Conservation (phyloP, 805 yeast species). For the Cyberlindnera mycetangii region DNA sequence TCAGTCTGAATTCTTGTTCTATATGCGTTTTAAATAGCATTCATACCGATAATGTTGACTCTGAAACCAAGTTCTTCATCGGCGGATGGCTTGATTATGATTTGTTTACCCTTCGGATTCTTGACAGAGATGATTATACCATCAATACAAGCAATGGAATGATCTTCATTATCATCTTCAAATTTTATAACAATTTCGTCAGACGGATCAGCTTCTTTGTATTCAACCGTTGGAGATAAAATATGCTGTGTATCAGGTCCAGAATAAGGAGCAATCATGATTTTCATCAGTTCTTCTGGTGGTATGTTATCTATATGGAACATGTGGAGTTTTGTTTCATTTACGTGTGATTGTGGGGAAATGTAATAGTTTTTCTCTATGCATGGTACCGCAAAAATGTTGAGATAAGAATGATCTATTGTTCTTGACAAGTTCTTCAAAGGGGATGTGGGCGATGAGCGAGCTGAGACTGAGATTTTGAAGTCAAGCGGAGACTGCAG, state of each 20-base stretch:
- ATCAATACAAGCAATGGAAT: slow-evolving; percentile 23
- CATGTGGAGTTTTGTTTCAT: slow-evolving; percentile 17
- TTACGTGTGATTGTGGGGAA: slow-evolving; percentile 24
- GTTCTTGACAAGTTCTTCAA: neutral
- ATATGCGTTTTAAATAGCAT: neutral
- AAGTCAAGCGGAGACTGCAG: slow-evolving; percentile 6
- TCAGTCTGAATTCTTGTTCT: too few relatives aligned
- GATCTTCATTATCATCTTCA: slow-evolving; percentile 15
- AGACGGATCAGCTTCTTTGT: slow-evolving; percentile 5
- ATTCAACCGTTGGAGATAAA: slow-evolving; percentile 8
- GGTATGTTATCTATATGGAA: slow-evolving; percentile 16
- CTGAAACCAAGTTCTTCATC: slow-evolving; percentile 9
- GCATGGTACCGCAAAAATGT: slow-evolving; percentile 19
- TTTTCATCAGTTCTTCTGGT: slow-evolving; percentile 11
- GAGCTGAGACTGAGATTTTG: slow-evolving; percentile 2
- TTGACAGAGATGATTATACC: slow-evolving; percentile 18
- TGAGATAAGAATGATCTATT: slow-evolving; percentile 15
- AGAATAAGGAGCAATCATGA: slow-evolving; percentile 20
- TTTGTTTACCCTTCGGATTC: slow-evolving; percentile 22
- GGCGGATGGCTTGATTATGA: slow-evolving; percentile 9
- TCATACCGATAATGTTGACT: slow-evolving; percentile 14
- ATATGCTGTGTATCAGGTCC: slow-evolving; percentile 17
- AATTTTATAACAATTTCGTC: slow-evolving; percentile 12
- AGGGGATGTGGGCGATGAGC: neutral
- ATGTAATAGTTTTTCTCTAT: slow-evolving; percentile 22